Evolutionary conservation across 257 asterid species (phyloP).

Genomic region (Nicotiana otophora): DNA sequence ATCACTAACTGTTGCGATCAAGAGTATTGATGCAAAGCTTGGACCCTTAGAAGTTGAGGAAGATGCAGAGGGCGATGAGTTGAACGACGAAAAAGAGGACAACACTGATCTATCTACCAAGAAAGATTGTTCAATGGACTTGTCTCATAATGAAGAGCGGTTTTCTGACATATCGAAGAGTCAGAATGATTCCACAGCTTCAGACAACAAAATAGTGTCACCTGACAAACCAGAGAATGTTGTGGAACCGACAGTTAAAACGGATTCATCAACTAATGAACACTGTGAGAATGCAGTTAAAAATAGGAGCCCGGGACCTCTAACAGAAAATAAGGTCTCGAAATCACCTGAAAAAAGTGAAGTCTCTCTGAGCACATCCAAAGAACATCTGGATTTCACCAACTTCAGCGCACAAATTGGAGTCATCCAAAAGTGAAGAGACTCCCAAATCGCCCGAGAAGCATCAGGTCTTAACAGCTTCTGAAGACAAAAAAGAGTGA

Average conservation of each 20-base stretch:
- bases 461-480: not conserved
- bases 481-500: not conserved
- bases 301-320: not conserved
- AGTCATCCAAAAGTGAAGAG: slow-evolving; percentile 9
- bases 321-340: no score
- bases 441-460: not conserved
- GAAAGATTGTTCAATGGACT: not conserved
- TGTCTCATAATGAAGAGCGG: not conserved
- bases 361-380: not conserved
- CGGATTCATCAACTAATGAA: not conserved
- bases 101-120: not conserved
- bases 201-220: no score
- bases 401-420: not conserved
- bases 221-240: not conserved
- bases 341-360: not conserved
- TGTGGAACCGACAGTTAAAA: not conserved
- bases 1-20: slow-evolving; percentile 34
- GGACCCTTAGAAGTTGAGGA: slow-evolving; percentile 36
- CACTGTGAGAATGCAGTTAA: not conserved
- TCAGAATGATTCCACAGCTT: not conserved
- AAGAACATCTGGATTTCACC: not conserved
- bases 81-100: not conserved
- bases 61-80: not conserved
- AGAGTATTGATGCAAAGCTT: slow-evolving; percentile 49
- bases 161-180: not conserved